Conservation (phyloP, 768 basidiomycete species). For the Podaxis sp. region DNA sequence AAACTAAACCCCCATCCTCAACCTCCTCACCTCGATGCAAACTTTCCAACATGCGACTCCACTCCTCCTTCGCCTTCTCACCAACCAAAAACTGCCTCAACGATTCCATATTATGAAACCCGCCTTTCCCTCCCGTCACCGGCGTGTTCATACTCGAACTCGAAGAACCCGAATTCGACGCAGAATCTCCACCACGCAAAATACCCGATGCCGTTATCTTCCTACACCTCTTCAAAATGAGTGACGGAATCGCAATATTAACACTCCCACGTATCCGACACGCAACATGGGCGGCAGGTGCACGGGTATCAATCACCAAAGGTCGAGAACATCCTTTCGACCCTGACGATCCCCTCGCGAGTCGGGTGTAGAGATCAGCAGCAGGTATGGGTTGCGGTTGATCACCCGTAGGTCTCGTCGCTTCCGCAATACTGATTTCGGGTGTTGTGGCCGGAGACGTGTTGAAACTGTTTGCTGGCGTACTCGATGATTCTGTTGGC, state of each 20-base stretch:
- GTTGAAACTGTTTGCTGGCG: not conserved
- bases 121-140: slow-evolving; percentile 33
- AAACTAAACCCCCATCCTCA: slow-evolving; percentile 23
- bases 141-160: not conserved
- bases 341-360: slow-evolving; percentile 19
- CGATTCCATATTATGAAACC: slow-evolving; percentile 60
- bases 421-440: not conserved
- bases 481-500: not conserved
- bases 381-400: slow-evolving; percentile 11
- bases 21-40: slow-evolving; percentile 23
- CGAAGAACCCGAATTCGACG: not conserved
- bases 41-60: slow-evolving; percentile 29
- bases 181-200: not conserved
- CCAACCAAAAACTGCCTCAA: slow-evolving; percentile 82
- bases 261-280: slow-evolving; percentile 66
- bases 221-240: slow-evolving; percentile 82
- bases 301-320: slow-evolving; percentile 80
- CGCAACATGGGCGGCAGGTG: slow-evolving; percentile 58
- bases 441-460: slow-evolving; percentile 9
- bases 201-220: slow-evolving; percentile 38
- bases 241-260: slow-evolving; percentile 84
- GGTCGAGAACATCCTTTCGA: slow-evolving; percentile 37
- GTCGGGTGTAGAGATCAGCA: slow-evolving; percentile 15
- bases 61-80: slow-evolving; percentile 62
- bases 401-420: not conserved